A percentile compares a stretch with the other conserved stretches of the same genome.
Conservation (phyloP, 768 basidiomycete genomes). For the Rhodotorula taiwanensis region DNA sequence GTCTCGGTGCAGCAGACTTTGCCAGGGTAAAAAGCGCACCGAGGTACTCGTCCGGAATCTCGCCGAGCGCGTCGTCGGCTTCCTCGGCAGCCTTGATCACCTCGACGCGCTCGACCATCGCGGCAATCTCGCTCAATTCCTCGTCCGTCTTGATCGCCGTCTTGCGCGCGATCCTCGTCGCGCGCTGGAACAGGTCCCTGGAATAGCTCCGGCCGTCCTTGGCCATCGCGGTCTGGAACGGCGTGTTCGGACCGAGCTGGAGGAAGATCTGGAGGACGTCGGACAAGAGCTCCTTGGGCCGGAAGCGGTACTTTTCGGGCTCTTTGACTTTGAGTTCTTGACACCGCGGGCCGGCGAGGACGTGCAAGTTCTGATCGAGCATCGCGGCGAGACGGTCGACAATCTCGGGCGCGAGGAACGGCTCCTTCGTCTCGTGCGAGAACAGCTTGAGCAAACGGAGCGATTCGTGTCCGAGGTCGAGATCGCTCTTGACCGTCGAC, state of each 20-base stretch:
- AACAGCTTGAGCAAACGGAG: conserved; percentile 86
- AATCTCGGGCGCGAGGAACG: conserved; percentile 95
- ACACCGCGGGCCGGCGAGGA: conserved; percentile 80
- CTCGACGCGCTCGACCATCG: conserved; percentile 76
- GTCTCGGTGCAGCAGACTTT: too few species aligned
- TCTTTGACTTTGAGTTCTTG: conserved; percentile 78
- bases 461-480: conserved; percentile 75
- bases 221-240: conserved; percentile 80
- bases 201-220: conserved; percentile 88
- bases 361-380: conserved; percentile 87
- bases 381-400: conserved; percentile 91
- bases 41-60: conserved; percentile 89
- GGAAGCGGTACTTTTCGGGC: conserved; percentile 80
- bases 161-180: conserved; percentile 59
- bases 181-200: conserved; percentile 72
- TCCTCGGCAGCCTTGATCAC: conserved; percentile 68
- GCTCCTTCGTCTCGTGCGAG: conserved; percentile 80
- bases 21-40: too few species aligned
- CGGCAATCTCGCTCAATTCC: conserved; percentile 64
- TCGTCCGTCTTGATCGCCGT: conserved; percentile 63
- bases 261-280: conserved; percentile 86
- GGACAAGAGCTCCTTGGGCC: conserved; percentile 69
- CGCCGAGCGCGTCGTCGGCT: conserved; percentile 76
- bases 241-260: conserved; percentile 70
- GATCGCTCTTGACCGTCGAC: conserved; percentile 75